These are phyloP conservation scores for Russula sp. DNA, from an alignment of 768 basidiomycete species.

Conservation along the genomic window DNA sequence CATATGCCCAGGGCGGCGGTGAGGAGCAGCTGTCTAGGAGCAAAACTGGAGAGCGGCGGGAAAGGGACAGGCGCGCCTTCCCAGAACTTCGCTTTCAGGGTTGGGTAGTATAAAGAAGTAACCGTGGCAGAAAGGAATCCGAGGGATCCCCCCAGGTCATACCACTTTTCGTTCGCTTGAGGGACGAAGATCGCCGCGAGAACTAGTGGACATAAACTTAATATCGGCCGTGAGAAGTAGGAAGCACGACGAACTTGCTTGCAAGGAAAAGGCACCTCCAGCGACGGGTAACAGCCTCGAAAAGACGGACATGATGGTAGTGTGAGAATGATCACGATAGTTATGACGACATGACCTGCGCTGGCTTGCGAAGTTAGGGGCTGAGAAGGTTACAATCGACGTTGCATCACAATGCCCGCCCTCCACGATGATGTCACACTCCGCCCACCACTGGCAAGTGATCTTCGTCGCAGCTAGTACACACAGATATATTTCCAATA, in stretches of 20 bases:
- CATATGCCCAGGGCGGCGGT: conserved; percentile 36
- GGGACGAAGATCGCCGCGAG: conserved; percentile 61
- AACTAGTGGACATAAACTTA: conserved; percentile 29
- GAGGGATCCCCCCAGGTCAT: conserved; percentile 57
- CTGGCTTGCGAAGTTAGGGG: too few species aligned
- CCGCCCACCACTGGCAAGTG: too few species aligned
- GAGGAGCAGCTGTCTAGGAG: conserved; percentile 43
- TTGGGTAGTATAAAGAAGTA: conserved; percentile 56
- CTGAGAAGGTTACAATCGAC: too few species aligned
- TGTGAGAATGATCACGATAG: background rate
- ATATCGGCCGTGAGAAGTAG: too few species aligned
- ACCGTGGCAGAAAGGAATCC: conserved; percentile 59
- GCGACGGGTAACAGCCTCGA: conserved; percentile 48
- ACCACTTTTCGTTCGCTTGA: conserved; percentile 56
- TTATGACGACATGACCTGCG: background rate
- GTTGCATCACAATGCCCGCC: too few species aligned
- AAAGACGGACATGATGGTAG: conserved; percentile 39
- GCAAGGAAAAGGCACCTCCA: conserved; percentile 38
- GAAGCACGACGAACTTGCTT: background rate
- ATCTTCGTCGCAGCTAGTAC: background rate
- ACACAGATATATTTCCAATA: conserved; percentile 6
- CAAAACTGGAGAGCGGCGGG: conserved; percentile 43
- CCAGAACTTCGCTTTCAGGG: conserved; percentile 34
- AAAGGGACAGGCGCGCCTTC: conserved; percentile 32
- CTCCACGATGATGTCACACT: background rate